Percentiles rank a stretch among this genome's conserved stretches.
Evolutionary conservation across 2,329 filamentous ascomycete species (phyloP).

Genomic region (Microsporum ferrugineum): DNA sequence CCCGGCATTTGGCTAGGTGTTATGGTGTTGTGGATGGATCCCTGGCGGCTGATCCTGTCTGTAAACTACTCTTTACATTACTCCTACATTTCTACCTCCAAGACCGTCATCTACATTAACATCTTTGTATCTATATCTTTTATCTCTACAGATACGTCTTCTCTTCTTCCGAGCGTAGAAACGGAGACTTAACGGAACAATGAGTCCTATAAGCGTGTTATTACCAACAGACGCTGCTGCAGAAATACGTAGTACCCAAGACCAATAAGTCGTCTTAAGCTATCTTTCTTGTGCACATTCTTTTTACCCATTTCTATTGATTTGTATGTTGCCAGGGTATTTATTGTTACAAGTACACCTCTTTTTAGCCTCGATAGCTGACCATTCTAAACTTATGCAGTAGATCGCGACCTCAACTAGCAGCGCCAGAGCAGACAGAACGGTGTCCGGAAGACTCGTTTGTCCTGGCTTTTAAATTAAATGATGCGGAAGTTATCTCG

Average conservation of each 20-base stretch:
- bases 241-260: no score
- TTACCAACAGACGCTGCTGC: no score
- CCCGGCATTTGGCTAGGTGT: not conserved
- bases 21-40: not conserved
- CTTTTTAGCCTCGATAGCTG: not conserved
- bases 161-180: not conserved
- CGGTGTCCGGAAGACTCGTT: not conserved
- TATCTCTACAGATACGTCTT: not conserved
- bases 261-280: no score
- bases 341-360: not conserved
- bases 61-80: not conserved
- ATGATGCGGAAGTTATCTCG: not conserved
- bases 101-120: not conserved
- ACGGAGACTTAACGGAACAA: no score
- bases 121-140: not conserved
- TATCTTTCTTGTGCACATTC: no score
- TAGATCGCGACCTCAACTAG: not conserved
- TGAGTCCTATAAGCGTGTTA: no score
- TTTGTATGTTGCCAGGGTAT: not conserved
- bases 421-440: not conserved
- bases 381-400: not conserved
- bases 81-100: no score
- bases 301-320: not conserved
- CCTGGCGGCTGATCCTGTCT: not conserved
- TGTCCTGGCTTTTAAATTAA: not conserved